phyloP scores from a whole-genome alignment of 345 rosid genomes.

The Melaleuca alternifolia region DNA sequence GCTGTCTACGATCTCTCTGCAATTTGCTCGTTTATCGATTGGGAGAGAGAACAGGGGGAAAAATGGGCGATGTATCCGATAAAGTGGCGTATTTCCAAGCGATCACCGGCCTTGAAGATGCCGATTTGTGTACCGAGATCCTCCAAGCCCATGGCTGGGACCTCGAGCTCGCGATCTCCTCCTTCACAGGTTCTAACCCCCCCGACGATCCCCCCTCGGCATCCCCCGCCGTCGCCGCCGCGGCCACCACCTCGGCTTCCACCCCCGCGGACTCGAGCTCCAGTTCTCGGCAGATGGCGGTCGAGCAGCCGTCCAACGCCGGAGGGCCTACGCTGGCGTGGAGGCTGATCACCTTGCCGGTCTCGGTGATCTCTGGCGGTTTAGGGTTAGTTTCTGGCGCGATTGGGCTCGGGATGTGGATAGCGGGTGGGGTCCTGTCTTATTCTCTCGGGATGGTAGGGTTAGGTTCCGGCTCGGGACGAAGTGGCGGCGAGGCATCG shows the following conservation, averaged over 20 bases:
- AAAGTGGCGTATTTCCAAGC: conserved; percentile 89
- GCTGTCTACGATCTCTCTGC: not conserved
- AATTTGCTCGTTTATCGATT: not conserved
- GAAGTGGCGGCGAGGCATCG: conserved; percentile 29
- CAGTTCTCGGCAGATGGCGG: not conserved
- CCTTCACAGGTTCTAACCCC: conserved; percentile 43
- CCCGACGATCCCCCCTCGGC: conserved; percentile 8
- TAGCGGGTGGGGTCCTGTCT: conserved; percentile 83
- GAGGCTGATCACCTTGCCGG: conserved; percentile 74
- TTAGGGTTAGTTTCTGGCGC: conserved; percentile 84
- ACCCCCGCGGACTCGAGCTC: conserved; percentile 5
- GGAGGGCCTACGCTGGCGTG: conserved; percentile 63
- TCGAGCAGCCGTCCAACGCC: conserved; percentile 1
- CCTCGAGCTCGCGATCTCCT: conserved; percentile 93
- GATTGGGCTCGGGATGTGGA: conserved; percentile 90
- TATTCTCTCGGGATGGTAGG: conserved; percentile 83
- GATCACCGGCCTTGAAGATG: conserved; percentile 86
- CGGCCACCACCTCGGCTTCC: conserved; percentile 5
- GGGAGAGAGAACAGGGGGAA: not conserved
- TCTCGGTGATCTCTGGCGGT: conserved; percentile 77
- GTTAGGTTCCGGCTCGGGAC: conserved; percentile 35
- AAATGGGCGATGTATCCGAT: conserved; percentile 76
- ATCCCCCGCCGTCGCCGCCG: not conserved
- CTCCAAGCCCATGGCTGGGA: conserved; percentile 98
- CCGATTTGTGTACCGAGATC: conserved; percentile 87